These are phyloP conservation scores for Gnaphalium uliginosum DNA, from an alignment of 129 eudicot species.

Conservation along the genomic window DNA sequence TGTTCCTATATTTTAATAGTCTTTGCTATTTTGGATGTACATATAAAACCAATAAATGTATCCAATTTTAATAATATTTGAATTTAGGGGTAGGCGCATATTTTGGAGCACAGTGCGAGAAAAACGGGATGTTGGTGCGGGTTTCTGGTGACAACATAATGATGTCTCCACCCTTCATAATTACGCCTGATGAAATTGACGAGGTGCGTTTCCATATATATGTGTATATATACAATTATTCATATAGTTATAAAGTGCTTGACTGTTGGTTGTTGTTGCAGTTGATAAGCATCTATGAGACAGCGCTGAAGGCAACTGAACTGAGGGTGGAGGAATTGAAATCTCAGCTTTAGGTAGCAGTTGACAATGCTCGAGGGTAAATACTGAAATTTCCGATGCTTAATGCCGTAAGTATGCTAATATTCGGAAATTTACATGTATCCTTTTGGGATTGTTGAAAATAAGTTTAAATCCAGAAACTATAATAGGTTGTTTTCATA, in stretches of 20 bases:
- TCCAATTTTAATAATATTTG: conserved; percentile 5
- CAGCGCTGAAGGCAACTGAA: conserved; percentile 75
- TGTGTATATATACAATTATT: not conserved
- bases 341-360: conserved; percentile 43
- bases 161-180: conserved; percentile 88
- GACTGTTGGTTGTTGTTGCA: conserved; percentile 25
- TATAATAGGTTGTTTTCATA: no score
- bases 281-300: conserved; percentile 61
- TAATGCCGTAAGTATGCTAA: not conserved
- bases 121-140: conserved; percentile 88
- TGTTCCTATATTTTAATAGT: not conserved
- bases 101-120: conserved; percentile 83
- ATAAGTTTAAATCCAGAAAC: no score
- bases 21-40: not conserved
- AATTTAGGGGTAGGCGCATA: conserved; percentile 70
- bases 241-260: not conserved
- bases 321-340: conserved; percentile 61
- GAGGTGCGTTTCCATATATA: conserved; percentile 42
- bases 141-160: conserved; percentile 75
- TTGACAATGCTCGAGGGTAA: not conserved
- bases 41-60: not conserved
- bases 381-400: conserved; percentile 9
- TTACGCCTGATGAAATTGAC: conserved; percentile 62
- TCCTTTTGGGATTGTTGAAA: no score
- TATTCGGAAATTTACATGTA: not conserved